Evolutionary conservation across 73 alveolate genomes (phyloP).

Genomic region (Stentor roeselii): DNA sequence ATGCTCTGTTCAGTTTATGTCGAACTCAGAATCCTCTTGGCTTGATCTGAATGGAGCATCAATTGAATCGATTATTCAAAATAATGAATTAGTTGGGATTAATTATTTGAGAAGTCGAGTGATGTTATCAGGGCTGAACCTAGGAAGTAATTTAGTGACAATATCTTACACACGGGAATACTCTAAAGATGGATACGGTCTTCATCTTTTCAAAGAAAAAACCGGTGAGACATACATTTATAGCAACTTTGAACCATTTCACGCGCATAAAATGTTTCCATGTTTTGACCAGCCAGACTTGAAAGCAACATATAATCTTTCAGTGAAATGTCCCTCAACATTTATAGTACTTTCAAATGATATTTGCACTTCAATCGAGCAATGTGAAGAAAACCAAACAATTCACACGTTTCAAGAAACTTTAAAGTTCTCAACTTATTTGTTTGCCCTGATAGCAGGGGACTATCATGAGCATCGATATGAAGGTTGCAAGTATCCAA

Average conservation of each 20-base stretch:
- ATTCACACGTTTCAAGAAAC: slow-evolving; percentile 62
- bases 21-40: too few relatives aligned
- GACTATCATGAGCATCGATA: slow-evolving; percentile 63
- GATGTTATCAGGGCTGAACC: too few relatives aligned
- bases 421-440: slow-evolving; percentile 74
- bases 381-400: neutral
- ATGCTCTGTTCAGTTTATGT: too few relatives aligned
- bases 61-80: too few relatives aligned
- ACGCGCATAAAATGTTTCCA: slow-evolving; percentile 75
- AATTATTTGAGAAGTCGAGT: too few relatives aligned
- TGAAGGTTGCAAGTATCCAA: slow-evolving; percentile 52
- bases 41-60: too few relatives aligned
- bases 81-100: too few relatives aligned
- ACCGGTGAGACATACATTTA: slow-evolving; percentile 76
- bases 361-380: neutral
- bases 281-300: slow-evolving; percentile 86
- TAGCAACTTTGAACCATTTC: slow-evolving; percentile 82
- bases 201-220: slow-evolving; percentile 83
- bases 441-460: slow-evolving; percentile 95
- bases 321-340: slow-evolving; percentile 63
- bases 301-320: slow-evolving; percentile 61
- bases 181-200: slow-evolving; percentile 71
- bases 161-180: slow-evolving; percentile 40
- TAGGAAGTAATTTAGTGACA: neutral
- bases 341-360: slow-evolving; percentile 84